Evolutionary conservation across 2,329 filamentous ascomycete genomes (phyloP).

Genomic region (Monilinia laxa): DNA sequence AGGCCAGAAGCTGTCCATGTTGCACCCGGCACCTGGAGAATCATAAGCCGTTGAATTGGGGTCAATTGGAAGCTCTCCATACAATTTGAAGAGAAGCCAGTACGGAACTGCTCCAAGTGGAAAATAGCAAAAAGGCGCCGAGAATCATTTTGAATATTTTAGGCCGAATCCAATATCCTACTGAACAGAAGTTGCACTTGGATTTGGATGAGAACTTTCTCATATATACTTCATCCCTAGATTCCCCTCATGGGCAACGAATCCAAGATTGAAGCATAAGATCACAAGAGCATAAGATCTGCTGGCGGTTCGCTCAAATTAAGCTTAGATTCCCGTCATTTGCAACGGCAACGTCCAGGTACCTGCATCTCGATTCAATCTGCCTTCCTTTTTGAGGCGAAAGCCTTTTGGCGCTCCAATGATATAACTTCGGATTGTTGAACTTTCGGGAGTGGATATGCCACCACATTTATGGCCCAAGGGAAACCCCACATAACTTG

Average conservation of each 20-base stretch:
- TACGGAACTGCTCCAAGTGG: constrained; percentile 5
- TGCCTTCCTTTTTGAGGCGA: neutral
- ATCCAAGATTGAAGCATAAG: neutral
- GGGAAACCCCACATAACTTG: neutral
- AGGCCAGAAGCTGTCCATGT: constrained; percentile 37
- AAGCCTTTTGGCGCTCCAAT: constrained; percentile 11
- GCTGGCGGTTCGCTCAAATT: neutral
- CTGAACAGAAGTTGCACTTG: neutral
- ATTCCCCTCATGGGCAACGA: neutral
- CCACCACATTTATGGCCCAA: neutral
- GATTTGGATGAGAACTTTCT: neutral
- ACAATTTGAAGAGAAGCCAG: constrained; percentile 22
- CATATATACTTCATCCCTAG: neutral
- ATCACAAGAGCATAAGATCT: neutral
- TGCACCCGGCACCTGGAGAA: constrained; percentile 35
- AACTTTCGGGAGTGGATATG: neutral
- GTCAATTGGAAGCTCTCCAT: neutral
- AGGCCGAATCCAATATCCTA: neutral
- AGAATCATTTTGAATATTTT: constrained; percentile 1
- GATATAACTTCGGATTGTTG: neutral
- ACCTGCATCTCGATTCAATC: neutral
- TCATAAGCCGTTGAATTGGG: neutral
- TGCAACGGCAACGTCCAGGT: neutral
- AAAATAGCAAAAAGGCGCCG: constrained; percentile 3
- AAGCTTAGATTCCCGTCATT: neutral